phyloP scores from a whole-genome alignment of 306 rosid genomes.

The Amphicarpaea edgeworthii region DNA sequence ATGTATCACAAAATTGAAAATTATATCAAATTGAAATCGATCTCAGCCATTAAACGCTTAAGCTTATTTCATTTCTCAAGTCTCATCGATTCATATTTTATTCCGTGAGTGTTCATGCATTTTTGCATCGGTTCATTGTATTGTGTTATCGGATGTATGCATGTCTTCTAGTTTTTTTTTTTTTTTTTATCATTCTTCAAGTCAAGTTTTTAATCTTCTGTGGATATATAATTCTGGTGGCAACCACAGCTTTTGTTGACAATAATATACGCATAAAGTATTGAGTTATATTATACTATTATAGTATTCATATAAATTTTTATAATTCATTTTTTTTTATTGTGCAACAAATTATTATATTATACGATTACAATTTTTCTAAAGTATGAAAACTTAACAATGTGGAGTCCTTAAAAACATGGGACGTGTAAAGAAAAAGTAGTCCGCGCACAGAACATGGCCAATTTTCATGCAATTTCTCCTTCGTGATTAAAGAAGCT shows the following conservation, averaged over 20 bases:
- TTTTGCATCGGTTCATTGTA: too few species aligned
- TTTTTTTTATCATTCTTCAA: neutral
- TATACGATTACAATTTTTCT: neutral
- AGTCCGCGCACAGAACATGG: neutral
- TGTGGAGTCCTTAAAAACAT: neutral
- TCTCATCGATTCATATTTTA: neutral
- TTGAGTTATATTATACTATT: neutral
- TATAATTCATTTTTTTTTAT: neutral
- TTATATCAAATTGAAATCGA: neutral
- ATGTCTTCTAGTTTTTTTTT: neutral
- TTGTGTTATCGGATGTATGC: neutral
- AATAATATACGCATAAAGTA: neutral
- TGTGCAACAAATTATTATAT: neutral
- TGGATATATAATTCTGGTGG: constrained; percentile 4
- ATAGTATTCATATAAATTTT: neutral
- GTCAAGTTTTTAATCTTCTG: neutral
- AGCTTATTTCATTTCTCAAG: neutral
- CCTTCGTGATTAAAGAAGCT: neutral
- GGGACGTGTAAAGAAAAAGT: neutral
- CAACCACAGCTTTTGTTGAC: neutral
- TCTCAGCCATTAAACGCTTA: neutral
- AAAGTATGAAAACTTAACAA: too few species aligned
- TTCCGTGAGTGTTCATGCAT: neutral
- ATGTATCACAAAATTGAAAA: too few species aligned
- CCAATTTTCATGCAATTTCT: neutral